Evolutionary conservation across 345 rosid species (phyloP).

Genomic region (Anacardium occidentale): DNA sequence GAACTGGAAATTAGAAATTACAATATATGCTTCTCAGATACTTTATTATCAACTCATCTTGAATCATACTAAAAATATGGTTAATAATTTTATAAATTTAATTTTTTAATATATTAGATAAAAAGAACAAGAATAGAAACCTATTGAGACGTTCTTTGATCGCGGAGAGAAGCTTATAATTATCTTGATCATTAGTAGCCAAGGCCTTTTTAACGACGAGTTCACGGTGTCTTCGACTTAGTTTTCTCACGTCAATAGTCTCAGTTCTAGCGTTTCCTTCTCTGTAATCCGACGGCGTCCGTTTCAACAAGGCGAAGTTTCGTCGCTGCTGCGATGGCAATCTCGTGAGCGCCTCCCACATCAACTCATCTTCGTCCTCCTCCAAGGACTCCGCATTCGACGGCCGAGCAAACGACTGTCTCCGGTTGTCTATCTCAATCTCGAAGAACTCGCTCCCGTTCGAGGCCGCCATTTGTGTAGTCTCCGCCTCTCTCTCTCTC

Average conservation of each 20-base stretch:
- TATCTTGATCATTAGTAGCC: slow-evolving; percentile 85
- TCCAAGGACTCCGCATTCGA: slow-evolving; percentile 66
- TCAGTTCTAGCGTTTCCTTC: slow-evolving; percentile 30
- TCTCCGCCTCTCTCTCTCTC: not conserved
- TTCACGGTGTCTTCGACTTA: slow-evolving; percentile 60
- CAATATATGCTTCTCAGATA: too few species aligned
- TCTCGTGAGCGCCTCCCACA: slow-evolving; percentile 71
- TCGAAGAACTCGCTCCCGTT: slow-evolving; percentile 82
- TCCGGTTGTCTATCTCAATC: slow-evolving; percentile 48
- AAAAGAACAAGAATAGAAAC: slow-evolving; percentile 20
- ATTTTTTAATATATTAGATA: too few species aligned
- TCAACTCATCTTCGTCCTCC: slow-evolving; percentile 72
- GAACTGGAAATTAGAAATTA: too few species aligned
- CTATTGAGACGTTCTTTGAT: slow-evolving; percentile 76
- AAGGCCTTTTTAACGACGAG: slow-evolving; percentile 71
- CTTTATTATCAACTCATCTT: too few species aligned
- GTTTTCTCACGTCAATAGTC: slow-evolving; percentile 64
- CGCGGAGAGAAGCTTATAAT: slow-evolving; percentile 58
- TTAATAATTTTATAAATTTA: too few species aligned
- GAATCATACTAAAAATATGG: too few species aligned
- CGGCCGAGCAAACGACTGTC: slow-evolving; percentile 57
- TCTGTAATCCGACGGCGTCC: too few species aligned
- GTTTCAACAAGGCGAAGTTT: slow-evolving; percentile 26
- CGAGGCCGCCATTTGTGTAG: slow-evolving; percentile 46
- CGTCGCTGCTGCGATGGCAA: slow-evolving; percentile 64